A percentile compares a stretch with the other conserved stretches of the same genome.
Evolutionary conservation across 2,329 filamentous ascomycete genomes (phyloP).

Genomic region (Chaetoscypha palmicola): DNA sequence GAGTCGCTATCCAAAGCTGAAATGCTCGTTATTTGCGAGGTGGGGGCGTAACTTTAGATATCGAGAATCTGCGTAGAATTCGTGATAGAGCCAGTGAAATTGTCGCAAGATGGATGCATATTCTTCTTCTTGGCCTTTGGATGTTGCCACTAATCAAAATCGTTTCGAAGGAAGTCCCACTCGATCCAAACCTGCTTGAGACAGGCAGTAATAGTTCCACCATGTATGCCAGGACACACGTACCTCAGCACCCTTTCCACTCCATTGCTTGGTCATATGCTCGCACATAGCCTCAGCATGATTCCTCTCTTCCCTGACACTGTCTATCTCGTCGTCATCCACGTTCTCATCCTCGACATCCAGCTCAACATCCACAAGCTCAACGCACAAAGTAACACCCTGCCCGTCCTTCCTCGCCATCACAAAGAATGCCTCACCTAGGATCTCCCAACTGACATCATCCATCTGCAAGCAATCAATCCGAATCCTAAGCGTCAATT

Average conservation of each 20-base stretch:
- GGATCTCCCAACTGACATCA: not conserved
- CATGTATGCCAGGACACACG: not conserved
- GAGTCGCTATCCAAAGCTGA: too few relatives aligned
- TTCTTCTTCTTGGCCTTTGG: too few relatives aligned
- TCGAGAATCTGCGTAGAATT: too few relatives aligned
- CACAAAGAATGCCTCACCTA: not conserved
- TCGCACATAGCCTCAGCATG: not conserved
- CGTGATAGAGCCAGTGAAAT: too few relatives aligned
- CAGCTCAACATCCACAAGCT: conserved; percentile 6
- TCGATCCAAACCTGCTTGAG: conserved; percentile 5
- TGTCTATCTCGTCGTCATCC: not conserved
- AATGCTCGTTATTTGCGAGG: too few relatives aligned
- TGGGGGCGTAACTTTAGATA: too few relatives aligned
- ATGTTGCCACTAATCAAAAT: not conserved
- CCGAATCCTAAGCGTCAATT: conserved; percentile 2
- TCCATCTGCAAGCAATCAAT: not conserved
- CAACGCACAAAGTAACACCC: conserved; percentile 7
- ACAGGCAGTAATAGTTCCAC: not conserved
- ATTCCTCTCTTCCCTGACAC: not conserved
- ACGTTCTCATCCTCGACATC: not conserved
- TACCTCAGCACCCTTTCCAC: conserved; percentile 5
- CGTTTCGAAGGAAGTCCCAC: conserved; percentile 1
- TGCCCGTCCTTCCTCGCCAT: conserved; percentile 2
- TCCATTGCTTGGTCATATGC: not conserved
- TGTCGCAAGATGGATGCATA: too few relatives aligned